A percentile compares a stretch with the other conserved stretches of the same genome.
Conservation (phyloP, 768 basidiomycete species). For the Stropharia rugosoannulata region DNA sequence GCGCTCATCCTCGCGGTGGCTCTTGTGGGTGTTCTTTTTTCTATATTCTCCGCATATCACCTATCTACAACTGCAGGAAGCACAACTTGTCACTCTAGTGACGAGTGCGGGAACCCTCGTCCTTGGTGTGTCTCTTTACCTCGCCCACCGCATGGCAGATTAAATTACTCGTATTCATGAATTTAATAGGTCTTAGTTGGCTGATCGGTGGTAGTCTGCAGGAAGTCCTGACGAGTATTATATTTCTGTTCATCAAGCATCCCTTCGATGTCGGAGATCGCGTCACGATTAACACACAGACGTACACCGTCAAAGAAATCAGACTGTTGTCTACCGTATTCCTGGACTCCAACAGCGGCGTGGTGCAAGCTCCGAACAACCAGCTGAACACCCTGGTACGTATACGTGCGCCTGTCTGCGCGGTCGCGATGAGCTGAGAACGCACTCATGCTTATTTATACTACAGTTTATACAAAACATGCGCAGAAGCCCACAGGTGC, state of each 20-base stretch:
- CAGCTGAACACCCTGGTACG: constrained; percentile 55
- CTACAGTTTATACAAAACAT: constrained; percentile 68
- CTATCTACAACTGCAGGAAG: constrained; percentile 45
- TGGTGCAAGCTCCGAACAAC: constrained; percentile 74
- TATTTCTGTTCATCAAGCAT: constrained; percentile 89
- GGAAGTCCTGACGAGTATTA: constrained; percentile 82
- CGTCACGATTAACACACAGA: constrained; percentile 49
- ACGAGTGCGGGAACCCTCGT: constrained; percentile 70
- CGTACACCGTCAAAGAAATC: constrained; percentile 87
- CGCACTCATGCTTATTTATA: constrained; percentile 2
- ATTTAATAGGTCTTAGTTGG: constrained; percentile 69
- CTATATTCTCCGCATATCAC: background rate
- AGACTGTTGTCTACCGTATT: constrained; percentile 78
- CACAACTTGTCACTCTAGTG: constrained; percentile 69
- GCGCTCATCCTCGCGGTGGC: constrained; percentile 83
- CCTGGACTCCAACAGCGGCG: constrained; percentile 54
- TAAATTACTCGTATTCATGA: background rate
- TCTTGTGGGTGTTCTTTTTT: constrained; percentile 45
- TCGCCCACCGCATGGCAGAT: background rate
- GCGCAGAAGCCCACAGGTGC: constrained; percentile 66
- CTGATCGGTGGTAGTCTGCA: constrained; percentile 80
- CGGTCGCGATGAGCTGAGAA: background rate
- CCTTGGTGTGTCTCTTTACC: constrained; percentile 34
- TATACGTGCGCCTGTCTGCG: background rate
- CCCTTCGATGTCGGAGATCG: constrained; percentile 83